Base-by-base conservation (phyloP, 495 filamentous ascomycete genomes). In the Hypoxylon rickii region DNA sequence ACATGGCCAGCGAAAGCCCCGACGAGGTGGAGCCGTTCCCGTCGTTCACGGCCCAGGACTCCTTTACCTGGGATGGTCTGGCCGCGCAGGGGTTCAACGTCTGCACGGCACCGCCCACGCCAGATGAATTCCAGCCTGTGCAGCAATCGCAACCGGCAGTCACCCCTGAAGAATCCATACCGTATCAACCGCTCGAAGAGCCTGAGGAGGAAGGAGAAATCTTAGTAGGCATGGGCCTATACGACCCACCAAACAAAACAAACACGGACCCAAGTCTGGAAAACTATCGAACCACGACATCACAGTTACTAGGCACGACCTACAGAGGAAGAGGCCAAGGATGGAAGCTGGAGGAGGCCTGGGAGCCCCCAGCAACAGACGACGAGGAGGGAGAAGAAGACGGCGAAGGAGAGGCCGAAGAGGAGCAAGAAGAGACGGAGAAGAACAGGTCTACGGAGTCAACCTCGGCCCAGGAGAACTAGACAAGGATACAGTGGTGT, bases 311-410 rank as follows among this genome's bases (percentile, higher is more conserved):
- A 17, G 76, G 76, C 13, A 61, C 67, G 26, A 66, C 63, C 10
- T 71, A 64, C 63, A 68, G 51, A 40, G 51, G 70, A 3, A 71
- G 75, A 10, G 88, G 89, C 34, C 89, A 89, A 64, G 89, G 89
- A 0, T 70, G 92, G 61, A 95, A 92, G 64, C 74, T 95, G 11
- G 89, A 92, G 73, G 89, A 93, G 55, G 86, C 86, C 3, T 95
- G 89, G 79, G 84, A 84, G 24, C 89, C 90, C 10, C 87, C 88
- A 5, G 76, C 71, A 12, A 68, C 72, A 4, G 79, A 84, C 21
- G 83, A 87, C 4, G 81, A 84, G 21, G 79, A 84, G 0, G 81
- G 75, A 11, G 76, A 76, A 15, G 75, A 73, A 7, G 74, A 79
- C 11, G 73, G 66, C 2, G 72, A 75, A 5, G 70, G 64, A 3